phyloP scores from a whole-genome alignment of 345 rosid species.

The Physaria fendleri region DNA sequence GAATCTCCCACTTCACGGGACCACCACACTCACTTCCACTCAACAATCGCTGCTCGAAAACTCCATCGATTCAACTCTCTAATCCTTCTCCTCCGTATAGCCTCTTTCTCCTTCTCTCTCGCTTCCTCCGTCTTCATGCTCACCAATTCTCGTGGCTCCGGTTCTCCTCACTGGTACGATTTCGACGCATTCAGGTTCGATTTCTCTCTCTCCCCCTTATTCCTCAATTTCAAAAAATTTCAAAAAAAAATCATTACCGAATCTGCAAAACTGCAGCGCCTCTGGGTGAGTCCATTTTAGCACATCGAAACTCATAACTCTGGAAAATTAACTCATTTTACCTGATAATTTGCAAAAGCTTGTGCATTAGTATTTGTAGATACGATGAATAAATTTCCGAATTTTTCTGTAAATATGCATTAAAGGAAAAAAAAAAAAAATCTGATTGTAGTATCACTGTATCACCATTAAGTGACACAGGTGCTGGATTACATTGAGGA shows the following conservation, averaged over 20 bases:
- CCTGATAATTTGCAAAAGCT: neutral
- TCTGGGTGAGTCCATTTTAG: constrained; percentile 53
- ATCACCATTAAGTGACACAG: too few species aligned
- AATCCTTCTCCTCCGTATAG: constrained; percentile 61
- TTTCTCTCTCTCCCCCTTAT: neutral
- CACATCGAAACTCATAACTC: neutral
- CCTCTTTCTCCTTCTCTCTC: constrained; percentile 74
- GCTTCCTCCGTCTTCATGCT: constrained; percentile 83
- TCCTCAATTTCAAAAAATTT: neutral
- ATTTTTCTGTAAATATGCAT: neutral
- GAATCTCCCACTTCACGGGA: constrained; percentile 44
- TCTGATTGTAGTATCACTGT: too few species aligned
- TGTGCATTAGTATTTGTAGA: neutral
- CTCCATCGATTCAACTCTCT: constrained; percentile 77
- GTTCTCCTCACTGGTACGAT: constrained; percentile 68
- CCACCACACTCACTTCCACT: constrained; percentile 54
- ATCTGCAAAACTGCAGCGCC: constrained; percentile 53
- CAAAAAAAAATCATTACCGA: too few species aligned
- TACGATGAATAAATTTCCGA: neutral
- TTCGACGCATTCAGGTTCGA: constrained; percentile 87
- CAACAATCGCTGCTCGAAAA: constrained; percentile 67
- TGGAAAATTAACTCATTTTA: neutral
- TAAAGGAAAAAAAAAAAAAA: too few species aligned
- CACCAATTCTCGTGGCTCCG: constrained; percentile 59
- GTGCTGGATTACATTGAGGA: constrained; percentile 91